These are phyloP conservation scores for Sanghuangporus sanghuang DNA, from an alignment of 1,284 basidiomycete species.

Conservation along the genomic window DNA sequence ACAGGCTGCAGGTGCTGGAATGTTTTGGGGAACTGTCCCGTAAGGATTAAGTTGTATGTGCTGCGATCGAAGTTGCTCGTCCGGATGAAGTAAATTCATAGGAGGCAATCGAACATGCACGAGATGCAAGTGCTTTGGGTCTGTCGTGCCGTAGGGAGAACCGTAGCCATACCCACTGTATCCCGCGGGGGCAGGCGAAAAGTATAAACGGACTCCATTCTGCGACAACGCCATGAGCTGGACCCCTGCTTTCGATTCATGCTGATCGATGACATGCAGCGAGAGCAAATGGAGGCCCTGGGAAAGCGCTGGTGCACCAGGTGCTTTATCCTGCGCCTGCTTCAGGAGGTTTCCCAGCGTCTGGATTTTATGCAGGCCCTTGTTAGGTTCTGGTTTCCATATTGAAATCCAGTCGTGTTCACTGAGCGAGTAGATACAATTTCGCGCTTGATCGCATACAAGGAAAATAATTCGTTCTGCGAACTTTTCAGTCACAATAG, in stretches of 20 bases:
- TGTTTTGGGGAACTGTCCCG: constrained; percentile 37
- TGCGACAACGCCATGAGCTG: constrained; percentile 78
- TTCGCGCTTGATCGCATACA: constrained; percentile 58
- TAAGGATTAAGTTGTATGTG: constrained; percentile 34
- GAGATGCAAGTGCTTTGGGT: constrained; percentile 52
- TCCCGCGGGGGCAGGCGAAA: constrained; percentile 48
- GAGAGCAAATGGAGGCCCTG: constrained; percentile 62
- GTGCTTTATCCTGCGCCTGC: constrained; percentile 67
- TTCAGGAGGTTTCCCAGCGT: constrained; percentile 67
- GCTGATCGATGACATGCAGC: constrained; percentile 57
- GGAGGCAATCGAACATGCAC: constrained; percentile 79
- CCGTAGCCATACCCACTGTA: constrained; percentile 41
- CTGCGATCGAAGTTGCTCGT: constrained; percentile 52
- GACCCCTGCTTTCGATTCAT: constrained; percentile 59
- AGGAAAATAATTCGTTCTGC: constrained; percentile 68
- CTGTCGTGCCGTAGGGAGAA: constrained; percentile 29
- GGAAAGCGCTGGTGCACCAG: constrained; percentile 65
- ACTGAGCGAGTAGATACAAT: constrained; percentile 72
- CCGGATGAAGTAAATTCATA: constrained; percentile 67
- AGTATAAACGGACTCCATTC: constrained; percentile 78
- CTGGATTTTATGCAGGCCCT: constrained; percentile 60
- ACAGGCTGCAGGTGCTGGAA: constrained; percentile 51
- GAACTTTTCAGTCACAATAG: constrained; percentile 3
- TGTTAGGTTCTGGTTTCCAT: constrained; percentile 57
- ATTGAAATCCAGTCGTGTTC: constrained; percentile 67